Conservation (phyloP, 164 flowering plant species). For the Magnolia changhungtana region DNA sequence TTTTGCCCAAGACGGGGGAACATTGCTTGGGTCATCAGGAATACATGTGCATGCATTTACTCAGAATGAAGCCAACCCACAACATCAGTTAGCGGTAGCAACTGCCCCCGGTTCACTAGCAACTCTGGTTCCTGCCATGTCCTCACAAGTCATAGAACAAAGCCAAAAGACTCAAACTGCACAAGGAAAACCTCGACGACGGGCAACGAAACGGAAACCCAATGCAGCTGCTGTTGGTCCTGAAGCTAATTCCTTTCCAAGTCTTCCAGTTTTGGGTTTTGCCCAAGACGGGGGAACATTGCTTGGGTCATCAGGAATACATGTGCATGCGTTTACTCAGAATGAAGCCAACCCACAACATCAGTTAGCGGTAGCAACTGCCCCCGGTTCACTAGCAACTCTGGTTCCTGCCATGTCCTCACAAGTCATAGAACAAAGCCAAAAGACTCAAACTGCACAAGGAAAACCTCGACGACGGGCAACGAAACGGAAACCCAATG, state of each 20-base stretch:
- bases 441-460: constrained; percentile 36
- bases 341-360: constrained; percentile 22
- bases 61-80: not conserved
- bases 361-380: constrained; percentile 16
- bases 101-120: constrained; percentile 15
- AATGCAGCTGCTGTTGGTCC: constrained; percentile 11
- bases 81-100: constrained; percentile 18
- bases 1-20: constrained; percentile 6
- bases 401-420: constrained; percentile 14
- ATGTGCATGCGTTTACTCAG: constrained; percentile 18
- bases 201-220: constrained; percentile 47
- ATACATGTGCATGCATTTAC: no score
- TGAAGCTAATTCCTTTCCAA: constrained; percentile 13
- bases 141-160: constrained; percentile 42
- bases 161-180: constrained; percentile 40
- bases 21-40: no score
- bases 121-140: constrained; percentile 11
- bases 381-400: constrained; percentile 14
- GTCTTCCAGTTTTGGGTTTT: constrained; percentile 2
- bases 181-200: constrained; percentile 45
- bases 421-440: constrained; percentile 45
- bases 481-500: constrained; percentile 34
- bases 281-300: constrained; percentile 16
- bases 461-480: constrained; percentile 58
- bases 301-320: constrained; percentile 19